Conservation (phyloP, 805 yeast genomes). For the Candida koratica region DNA sequence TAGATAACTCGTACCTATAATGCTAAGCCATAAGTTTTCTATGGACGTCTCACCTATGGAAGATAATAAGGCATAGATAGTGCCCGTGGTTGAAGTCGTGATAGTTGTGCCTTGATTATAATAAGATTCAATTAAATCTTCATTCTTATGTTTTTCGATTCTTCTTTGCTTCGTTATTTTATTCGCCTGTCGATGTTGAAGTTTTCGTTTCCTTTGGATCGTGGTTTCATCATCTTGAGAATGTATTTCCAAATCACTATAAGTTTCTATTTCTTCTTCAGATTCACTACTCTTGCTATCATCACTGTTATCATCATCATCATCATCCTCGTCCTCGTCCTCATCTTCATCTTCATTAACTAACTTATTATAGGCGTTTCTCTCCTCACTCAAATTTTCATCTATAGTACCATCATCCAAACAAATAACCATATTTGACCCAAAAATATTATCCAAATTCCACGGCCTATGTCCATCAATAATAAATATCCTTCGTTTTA, state of each 20-base stretch:
- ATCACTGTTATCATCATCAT: constrained; percentile 30
- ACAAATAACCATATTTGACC: constrained; percentile 71
- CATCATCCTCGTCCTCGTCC: constrained; percentile 25
- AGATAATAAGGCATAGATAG: constrained; percentile 74
- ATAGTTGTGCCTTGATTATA: constrained; percentile 81
- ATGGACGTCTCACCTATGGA: constrained; percentile 76
- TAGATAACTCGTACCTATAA: constrained; percentile 82
- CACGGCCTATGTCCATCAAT: constrained; percentile 95
- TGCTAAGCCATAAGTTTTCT: constrained; percentile 76
- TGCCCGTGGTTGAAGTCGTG: constrained; percentile 70
- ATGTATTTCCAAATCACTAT: constrained; percentile 19
- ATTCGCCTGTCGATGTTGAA: constrained; percentile 25
- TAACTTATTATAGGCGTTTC: constrained; percentile 56
- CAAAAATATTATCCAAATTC: constrained; percentile 90
- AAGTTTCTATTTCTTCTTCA: constrained; percentile 14
- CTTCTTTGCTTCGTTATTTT: constrained; percentile 38
- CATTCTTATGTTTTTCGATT: constrained; percentile 41
- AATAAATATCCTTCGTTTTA: constrained; percentile 65
- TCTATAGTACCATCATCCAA: constrained; percentile 83
- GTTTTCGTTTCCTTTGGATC: constrained; percentile 23
- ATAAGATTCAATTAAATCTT: constrained; percentile 63
- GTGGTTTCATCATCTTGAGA: constrained; percentile 27
- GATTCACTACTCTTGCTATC: constrained; percentile 23
- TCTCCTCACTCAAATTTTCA: constrained; percentile 51
- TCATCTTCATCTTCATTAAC: constrained; percentile 40